Percentiles rank a stretch among this genome's conserved stretches.
These are phyloP conservation scores for Hypomyces perniciosus DNA, from an alignment of 2,329 filamentous ascomycete species.

Conservation along the genomic window DNA sequence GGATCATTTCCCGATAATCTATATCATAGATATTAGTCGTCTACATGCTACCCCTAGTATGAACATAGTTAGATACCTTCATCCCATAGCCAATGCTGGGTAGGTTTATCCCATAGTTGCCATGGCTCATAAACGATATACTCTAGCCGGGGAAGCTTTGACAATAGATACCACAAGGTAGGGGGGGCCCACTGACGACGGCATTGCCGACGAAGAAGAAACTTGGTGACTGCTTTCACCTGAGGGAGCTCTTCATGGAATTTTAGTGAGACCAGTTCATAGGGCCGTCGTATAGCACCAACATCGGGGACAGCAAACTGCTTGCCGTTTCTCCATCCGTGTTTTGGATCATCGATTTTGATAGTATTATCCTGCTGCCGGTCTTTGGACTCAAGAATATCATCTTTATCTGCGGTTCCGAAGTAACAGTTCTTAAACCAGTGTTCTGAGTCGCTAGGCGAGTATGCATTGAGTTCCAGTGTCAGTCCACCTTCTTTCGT, in stretches of 20 bases:
- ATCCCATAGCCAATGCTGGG: conserved; percentile 9
- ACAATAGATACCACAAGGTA: conserved; percentile 17
- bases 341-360: conserved; percentile 19
- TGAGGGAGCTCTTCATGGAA: conserved; percentile 12
- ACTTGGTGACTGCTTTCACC: conserved; percentile 23
- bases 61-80: conserved; percentile 13
- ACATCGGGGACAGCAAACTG: conserved; percentile 19
- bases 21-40: conserved; percentile 9
- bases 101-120: conserved; percentile 19
- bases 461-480: conserved; percentile 29
- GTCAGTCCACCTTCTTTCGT: conserved; percentile 16
- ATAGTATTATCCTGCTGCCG: too few relatives aligned
- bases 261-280: conserved; percentile 12
- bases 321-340: conserved; percentile 27
- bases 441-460: conserved; percentile 29
- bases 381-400: conserved; percentile 5
- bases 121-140: conserved; percentile 29
- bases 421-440: conserved; percentile 27
- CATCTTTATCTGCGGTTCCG: conserved; percentile 16
- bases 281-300: conserved; percentile 22
- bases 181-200: conserved; percentile 20
- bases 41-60: not conserved
- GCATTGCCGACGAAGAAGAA: conserved; percentile 29
- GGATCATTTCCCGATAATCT: conserved; percentile 6
- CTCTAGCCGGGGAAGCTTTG: conserved; percentile 22